A percentile compares a stretch with the other conserved stretches of the same genome.
Conservation (phyloP, 202 grass and related monocot genomes). For the Saccharum hybrid region DNA sequence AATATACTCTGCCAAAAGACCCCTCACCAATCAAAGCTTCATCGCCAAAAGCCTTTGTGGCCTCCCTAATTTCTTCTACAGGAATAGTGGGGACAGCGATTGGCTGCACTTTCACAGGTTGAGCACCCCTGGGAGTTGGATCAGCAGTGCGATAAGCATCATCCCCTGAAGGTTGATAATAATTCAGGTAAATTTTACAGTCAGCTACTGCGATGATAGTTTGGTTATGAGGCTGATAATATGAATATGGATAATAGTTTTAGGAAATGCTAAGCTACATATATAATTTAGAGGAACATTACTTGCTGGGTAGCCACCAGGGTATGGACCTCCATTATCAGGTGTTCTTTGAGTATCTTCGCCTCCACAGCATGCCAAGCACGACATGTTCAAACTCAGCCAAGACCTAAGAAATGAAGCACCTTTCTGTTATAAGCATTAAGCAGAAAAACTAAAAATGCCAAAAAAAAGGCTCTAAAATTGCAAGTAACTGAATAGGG, state of each 20-base stretch:
- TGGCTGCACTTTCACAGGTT: slow-evolving; percentile 60
- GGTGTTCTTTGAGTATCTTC: slow-evolving; percentile 50
- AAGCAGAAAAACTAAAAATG: background rate
- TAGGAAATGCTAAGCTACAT: slow-evolving; percentile 5
- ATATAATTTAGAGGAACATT: slow-evolving; percentile 29
- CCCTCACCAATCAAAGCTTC: slow-evolving; percentile 64
- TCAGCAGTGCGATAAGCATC: slow-evolving; percentile 50
- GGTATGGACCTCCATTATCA: slow-evolving; percentile 47
- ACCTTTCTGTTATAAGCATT: slow-evolving; percentile 4
- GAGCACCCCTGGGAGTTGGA: slow-evolving; percentile 50
- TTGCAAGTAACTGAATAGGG: background rate
- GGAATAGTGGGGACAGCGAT: slow-evolving; percentile 59
- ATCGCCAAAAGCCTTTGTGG: slow-evolving; percentile 58
- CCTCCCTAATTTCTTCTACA: slow-evolving; percentile 62
- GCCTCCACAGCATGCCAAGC: slow-evolving; percentile 52
- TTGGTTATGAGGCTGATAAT: background rate
- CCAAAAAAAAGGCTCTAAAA: background rate
- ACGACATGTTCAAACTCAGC: slow-evolving; percentile 46
- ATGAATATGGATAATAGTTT: background rate
- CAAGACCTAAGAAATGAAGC: slow-evolving; percentile 13
- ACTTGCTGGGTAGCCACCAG: slow-evolving; percentile 50
- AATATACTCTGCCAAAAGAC: slow-evolving; percentile 65
- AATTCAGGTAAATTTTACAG: slow-evolving; percentile 11
- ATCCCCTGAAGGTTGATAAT: slow-evolving; percentile 34
- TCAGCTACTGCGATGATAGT: slow-evolving; percentile 5